Conservation (phyloP, 192 early-diverging fungal species). For the Coemansia sp. region DNA sequence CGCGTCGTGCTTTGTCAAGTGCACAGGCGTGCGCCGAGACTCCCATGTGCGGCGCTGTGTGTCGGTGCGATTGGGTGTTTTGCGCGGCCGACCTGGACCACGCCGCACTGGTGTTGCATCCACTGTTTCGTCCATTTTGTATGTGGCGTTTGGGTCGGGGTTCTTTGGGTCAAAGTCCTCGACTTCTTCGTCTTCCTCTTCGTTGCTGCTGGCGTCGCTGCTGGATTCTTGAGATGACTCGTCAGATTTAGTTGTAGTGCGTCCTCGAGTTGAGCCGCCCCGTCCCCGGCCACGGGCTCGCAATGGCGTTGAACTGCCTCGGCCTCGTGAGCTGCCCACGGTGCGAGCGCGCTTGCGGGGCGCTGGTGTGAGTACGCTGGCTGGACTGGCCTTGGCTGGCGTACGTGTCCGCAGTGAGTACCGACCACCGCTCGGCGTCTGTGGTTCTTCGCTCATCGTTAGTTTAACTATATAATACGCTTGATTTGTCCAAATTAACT, state of each 20-base stretch:
- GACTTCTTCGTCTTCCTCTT: background rate
- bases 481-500: too few species aligned
- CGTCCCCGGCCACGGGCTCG: background rate
- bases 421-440: slow-evolving; percentile 21
- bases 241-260: background rate
- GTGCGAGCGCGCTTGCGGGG: slow-evolving; percentile 31
- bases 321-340: background rate
- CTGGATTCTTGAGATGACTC: slow-evolving; percentile 5
- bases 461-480: too few species aligned
- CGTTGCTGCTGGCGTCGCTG: slow-evolving; percentile 3
- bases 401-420: slow-evolving; percentile 44
- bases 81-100: slow-evolving; percentile 34
- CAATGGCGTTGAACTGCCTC: background rate
- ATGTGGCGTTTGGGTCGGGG: background rate
- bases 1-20: slow-evolving; percentile 45
- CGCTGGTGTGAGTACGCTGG: slow-evolving; percentile 1
- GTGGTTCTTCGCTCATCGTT: slow-evolving; percentile 17
- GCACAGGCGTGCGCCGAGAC: slow-evolving; percentile 29
- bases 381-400: slow-evolving; percentile 5
- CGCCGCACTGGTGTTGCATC: slow-evolving; percentile 11
- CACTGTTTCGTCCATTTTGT: slow-evolving; percentile 5
- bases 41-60: slow-evolving; percentile 12
- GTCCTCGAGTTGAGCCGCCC: background rate
- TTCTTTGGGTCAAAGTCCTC: background rate
- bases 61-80: slow-evolving; percentile 5